phyloP scores from a whole-genome alignment of 139 green algal genomes.

The Chlamydomonas eustigma region DNA sequence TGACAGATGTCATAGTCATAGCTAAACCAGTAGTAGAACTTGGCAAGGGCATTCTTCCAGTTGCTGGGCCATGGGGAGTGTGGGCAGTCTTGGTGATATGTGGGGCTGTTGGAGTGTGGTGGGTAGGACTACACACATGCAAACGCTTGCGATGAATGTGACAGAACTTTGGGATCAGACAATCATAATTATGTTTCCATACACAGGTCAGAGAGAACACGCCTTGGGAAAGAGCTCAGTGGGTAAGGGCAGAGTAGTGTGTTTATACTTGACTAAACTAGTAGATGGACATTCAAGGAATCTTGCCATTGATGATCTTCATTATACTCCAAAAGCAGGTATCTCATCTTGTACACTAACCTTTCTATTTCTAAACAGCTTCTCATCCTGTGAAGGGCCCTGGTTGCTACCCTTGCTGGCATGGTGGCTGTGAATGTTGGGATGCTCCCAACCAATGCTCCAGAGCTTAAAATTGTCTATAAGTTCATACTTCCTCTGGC shows the following conservation, averaged over 20 bases:
- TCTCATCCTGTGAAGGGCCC: constrained; percentile 48
- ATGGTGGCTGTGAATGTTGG: constrained; percentile 71
- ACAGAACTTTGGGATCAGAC: background rate
- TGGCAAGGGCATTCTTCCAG: constrained; percentile 8
- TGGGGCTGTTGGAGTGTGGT: constrained; percentile 59
- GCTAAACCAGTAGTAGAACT: background rate
- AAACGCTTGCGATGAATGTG: background rate
- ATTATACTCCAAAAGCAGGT: background rate
- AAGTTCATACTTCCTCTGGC: constrained; percentile 83
- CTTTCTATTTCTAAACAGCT: constrained; percentile 39
- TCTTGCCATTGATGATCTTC: too few relatives aligned
- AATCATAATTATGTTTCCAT: background rate
- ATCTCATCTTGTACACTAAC: constrained; percentile 52
- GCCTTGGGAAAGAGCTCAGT: constrained; percentile 70
- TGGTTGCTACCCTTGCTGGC: constrained; percentile 21
- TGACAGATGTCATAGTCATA: background rate
- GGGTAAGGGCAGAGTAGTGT: constrained; percentile 51
- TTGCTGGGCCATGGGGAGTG: constrained; percentile 38
- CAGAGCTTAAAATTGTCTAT: constrained; percentile 39
- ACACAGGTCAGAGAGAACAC: constrained; percentile 50
- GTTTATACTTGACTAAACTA: too few relatives aligned
- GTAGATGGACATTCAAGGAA: too few relatives aligned
- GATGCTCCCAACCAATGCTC: constrained; percentile 47
- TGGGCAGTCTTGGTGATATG: constrained; percentile 52
- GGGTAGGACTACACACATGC: constrained; percentile 6